Base-by-base conservation (phyloP, 2,329 filamentous ascomycete genomes). In the Alternaria ethzedia region DNA sequence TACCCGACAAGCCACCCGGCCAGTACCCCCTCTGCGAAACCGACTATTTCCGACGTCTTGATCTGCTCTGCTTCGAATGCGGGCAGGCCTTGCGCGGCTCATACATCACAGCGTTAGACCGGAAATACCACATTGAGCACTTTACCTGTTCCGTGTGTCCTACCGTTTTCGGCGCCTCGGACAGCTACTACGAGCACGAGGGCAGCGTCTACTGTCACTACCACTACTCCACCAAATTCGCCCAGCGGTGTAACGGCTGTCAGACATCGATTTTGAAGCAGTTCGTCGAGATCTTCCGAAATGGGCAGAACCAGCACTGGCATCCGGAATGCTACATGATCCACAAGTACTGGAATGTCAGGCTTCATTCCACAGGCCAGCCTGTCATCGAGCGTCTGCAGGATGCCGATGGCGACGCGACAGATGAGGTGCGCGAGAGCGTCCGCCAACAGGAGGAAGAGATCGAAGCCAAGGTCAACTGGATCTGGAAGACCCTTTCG, bases 321-420 rank as follows among this genome's bases (percentile, higher is more conserved):
- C 96, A 99, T 78, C 96, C 96, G 2, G 96, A 99, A 81, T 99
- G 96, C 81, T 99, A 99, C 82, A 99, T 99, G 96, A 99, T 99
- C 67, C 96, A 99, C 83, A 99, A 99, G 77, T 99, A 98, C 81
- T 99, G 96, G 96, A 99, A 98, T 78, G 96, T 99, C 63, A 90
- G 96, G 55, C 85, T 99, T 41, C 82, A 83, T 65, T 79, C 81
- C 6, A 80, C 80, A 13, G 80, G 80, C 10, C 77, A 81, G 44
- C 79, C 80, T 23, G 72, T 78, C 45, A 69, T 78, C 6, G 79
- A 82, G 46, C 71, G 76, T 44, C 70, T 77, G 30, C 69, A 73
- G 25, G 69, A 61, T 26, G 69, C 71, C 21, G 85, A 87, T 55
- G 81, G 82, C 44, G 85, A 89, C 68, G 89, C 89, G 12, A 88